Evolutionary conservation across 129 eudicot species (phyloP).

Genomic region (Chrysanthemum seticuspe): DNA sequence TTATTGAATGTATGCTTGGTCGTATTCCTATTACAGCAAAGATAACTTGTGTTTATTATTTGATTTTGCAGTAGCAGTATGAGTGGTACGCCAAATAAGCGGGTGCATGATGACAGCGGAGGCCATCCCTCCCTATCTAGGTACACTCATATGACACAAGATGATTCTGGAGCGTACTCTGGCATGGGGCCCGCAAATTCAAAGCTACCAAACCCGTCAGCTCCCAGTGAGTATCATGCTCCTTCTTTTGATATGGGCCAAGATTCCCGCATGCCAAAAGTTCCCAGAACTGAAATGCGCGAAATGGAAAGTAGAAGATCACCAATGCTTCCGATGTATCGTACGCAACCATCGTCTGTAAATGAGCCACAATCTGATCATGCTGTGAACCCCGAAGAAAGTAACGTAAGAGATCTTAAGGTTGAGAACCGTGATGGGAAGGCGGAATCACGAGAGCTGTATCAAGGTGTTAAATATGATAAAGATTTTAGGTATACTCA

Average conservation of each 20-base stretch:
- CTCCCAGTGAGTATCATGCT: constrained; percentile 54
- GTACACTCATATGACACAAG: constrained; percentile 47
- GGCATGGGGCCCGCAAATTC: constrained; percentile 30
- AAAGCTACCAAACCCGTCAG: constrained; percentile 43
- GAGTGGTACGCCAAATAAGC: constrained; percentile 78
- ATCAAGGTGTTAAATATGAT: constrained; percentile 58
- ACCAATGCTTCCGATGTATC: constrained; percentile 47
- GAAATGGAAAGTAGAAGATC: constrained; percentile 60
- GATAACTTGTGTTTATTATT: background rate
- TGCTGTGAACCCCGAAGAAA: constrained; percentile 48
- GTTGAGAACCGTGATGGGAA: constrained; percentile 59
- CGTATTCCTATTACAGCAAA: background rate
- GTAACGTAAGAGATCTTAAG: constrained; percentile 48
- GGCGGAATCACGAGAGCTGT: constrained; percentile 60
- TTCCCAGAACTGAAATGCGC: constrained; percentile 60
- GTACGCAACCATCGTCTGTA: constrained; percentile 39
- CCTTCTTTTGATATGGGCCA: constrained; percentile 46
- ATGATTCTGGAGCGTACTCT: constrained; percentile 56
- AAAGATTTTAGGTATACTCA: constrained; percentile 60
- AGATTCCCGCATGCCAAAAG: constrained; percentile 62
- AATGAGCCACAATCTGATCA: constrained; percentile 56
- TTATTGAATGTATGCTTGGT: background rate
- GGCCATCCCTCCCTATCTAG: constrained; percentile 62
- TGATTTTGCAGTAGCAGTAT: constrained; percentile 40
- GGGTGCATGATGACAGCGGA: constrained; percentile 71